Evolutionary conservation across 2,329 filamentous ascomycete species (phyloP), one percentile per base, ranked within the genome.

Genomic region (Lachnum nothofagi): DNA sequence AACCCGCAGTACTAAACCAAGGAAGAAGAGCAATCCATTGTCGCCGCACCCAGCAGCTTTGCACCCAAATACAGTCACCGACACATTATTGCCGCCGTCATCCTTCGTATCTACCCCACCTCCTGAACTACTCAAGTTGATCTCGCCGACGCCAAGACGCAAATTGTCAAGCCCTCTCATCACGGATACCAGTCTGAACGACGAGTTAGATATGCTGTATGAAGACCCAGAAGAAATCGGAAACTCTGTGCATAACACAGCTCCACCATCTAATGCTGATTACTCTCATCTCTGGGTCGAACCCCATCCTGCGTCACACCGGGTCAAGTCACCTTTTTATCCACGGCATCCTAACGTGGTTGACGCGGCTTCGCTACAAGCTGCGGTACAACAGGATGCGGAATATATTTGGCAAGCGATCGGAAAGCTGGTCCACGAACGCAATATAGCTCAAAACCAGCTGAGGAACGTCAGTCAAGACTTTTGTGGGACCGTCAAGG

Each of bases 361-460:
- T 23, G 44, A 53, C 20, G 43, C 44, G 23, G n/a, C 17, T 6
- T 51, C 48, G 6, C 44, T 53, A 1, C 34, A 34, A 22, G 23
- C 5, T 8, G 51, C 51, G 2, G 44, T 48, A 12, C n/a, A 42
- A 2, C 4, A 29, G 6, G 16, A 50, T 23, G 25, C 51, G 3
- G 22, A 27, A 10, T 24, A 27, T 8, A 46, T 48, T 16, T 53
- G 41, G 14, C 35, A 48, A 8, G 25, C 31, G 10, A 34, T 53
- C 4, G 20, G 33, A 8, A 44, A 42, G 4, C 17, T 53, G 1
- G 25, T 48, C 14, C 16, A 48, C 5, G 44, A 51, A 23, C 51
- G 48, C 37, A 42, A 34, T 19, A 41, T 25, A 38, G 23, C 20
- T 48, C 8, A 20, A 16, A 14, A 20, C 34, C 17, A 39, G 37